Percentiles rank a stretch among this genome's conserved stretches.
These are phyloP conservation scores for Quercus phellos DNA, from an alignment of 331 rosid genomes.

Conservation along the genomic window DNA sequence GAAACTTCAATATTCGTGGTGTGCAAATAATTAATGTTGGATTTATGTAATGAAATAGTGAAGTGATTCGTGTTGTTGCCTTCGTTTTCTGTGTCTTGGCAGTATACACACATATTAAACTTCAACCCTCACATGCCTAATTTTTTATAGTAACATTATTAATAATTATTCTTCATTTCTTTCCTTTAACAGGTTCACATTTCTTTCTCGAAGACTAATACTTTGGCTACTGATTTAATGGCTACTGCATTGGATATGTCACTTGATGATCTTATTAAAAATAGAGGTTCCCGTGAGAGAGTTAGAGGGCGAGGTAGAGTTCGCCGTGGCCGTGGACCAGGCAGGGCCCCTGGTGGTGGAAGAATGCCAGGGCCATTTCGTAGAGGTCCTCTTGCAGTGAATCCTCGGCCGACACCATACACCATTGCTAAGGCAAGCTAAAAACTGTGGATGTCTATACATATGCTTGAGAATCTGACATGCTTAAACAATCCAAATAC, in stretches of 20 bases:
- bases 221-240: slow-evolving; percentile 35
- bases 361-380: slow-evolving; percentile 53
- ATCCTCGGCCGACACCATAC: slow-evolving; percentile 61
- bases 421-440: slow-evolving; percentile 99
- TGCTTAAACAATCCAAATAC: slow-evolving; percentile 36
- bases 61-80: too few relatives aligned
- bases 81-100: too few relatives aligned
- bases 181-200: slow-evolving; percentile 16
- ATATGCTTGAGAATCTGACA: slow-evolving; percentile 69
- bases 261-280: slow-evolving; percentile 82
- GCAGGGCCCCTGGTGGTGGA: slow-evolving; percentile 46
- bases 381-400: slow-evolving; percentile 65
- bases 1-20: background rate
- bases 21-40: background rate
- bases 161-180: background rate
- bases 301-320: slow-evolving; percentile 64
- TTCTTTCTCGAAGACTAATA: slow-evolving; percentile 11
- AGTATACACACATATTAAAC: background rate
- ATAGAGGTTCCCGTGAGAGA: slow-evolving; percentile 65
- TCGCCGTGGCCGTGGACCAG: slow-evolving; percentile 39
- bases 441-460: slow-evolving; percentile 66
- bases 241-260: slow-evolving; percentile 88
- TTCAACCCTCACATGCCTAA: background rate
- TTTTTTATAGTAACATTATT: background rate
- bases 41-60: too few relatives aligned